Base-by-base conservation (phyloP, 164 flowering plant species). In the Umbilicus rupestris region DNA sequence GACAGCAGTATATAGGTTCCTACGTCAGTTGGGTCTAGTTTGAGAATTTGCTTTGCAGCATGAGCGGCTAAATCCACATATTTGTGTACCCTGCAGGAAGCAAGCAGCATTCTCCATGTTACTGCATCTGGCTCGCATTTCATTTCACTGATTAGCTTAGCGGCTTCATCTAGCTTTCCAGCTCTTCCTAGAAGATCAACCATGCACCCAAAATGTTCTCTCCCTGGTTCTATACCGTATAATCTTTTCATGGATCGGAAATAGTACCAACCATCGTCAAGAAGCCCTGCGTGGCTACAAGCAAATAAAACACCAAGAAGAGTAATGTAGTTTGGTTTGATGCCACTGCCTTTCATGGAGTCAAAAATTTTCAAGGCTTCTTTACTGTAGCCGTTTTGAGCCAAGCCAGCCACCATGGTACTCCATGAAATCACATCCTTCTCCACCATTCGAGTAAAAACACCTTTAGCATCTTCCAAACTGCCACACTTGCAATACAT, bases 401-500 rank as follows among this genome's bases (percentile, higher is more conserved):
- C 96, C 55, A 87, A 74, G 19, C 96, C 96, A 20, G 85, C 75
- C 66, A 92, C 85, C 98, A 92, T 90, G 14, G 96, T 88, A 78
- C 90, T 90, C 96, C 96, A 92, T 26, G 96, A 87, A 64, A 88
- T 84, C 39, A 90, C 96, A 71, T 93, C 93, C 77, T 64, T 85
- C 66, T 78, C 76, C 9, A 26, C 55, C 92, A 90, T 90, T 44
- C 74, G 71, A 65, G 14, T 39, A 45, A 90, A 93, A 64, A 72
- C 71, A 30, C 31, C 33, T 7, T 81, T 70, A 20, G 98, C 96
- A 74, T 87, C 97, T 39, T 84, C 88, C 69, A 90, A 65, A 69
- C 85, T 81, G 35, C 98, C 97, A 69, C 96, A 90, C 78, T 90
- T 93, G 79, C 92, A 88, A 64, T 92, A 92, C 97, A 92, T 88